Base-by-base conservation (phyloP, 139 green algal species). In the Haematococcus sp. region DNA sequence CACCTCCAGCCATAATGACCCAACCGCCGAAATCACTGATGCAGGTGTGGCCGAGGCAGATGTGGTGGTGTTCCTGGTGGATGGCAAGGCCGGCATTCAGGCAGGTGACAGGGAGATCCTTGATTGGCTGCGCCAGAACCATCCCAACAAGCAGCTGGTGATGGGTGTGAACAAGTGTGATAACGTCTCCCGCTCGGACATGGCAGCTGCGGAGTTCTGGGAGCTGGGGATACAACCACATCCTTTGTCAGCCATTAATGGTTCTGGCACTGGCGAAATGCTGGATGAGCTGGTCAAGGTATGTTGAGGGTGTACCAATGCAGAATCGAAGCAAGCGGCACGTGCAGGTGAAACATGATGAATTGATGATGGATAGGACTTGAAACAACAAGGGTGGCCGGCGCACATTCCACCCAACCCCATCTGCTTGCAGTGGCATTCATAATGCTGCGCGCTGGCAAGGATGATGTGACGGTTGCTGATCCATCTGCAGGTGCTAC, bases 111-210 rank as follows among this genome's bases (percentile, higher is more conserved):
- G 87, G 73, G 95, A 99, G 76, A 91, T 99, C 4, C 70, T 94
- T 43, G 58, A 78, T 22, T 99, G 96, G 96, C 86, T 99, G 79
- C 80, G 94, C 4, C 77, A 80, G 23, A 80, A 85, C 13, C 87
- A 97, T 79, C 85, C 91, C 2, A 54, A 73, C 68, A 98, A 97
- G 76, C 75, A 64, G 0, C 76, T 98, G 19, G 17, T 91, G n/a
- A 85, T 99, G 71, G 94, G 90, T 9, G 91, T 98, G 63, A 99
- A 99, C 92, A 99, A 99, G 83, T 99, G 95, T 80, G 95, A 99
- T 61, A 97, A 91, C 67, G 70, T 66, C 1, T 72, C 59, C 5
- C 90, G 90, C 49, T 93, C 88, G 0, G 88, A 97, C 73, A 73
- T 74, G 76, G 74, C 73, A 30, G 17, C 28, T 49, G 61, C 61